Percentiles rank a stretch among this genome's conserved stretches.
Conservation (phyloP, 2,329 filamentous ascomycete genomes). For the Talaromyces sp. region DNA sequence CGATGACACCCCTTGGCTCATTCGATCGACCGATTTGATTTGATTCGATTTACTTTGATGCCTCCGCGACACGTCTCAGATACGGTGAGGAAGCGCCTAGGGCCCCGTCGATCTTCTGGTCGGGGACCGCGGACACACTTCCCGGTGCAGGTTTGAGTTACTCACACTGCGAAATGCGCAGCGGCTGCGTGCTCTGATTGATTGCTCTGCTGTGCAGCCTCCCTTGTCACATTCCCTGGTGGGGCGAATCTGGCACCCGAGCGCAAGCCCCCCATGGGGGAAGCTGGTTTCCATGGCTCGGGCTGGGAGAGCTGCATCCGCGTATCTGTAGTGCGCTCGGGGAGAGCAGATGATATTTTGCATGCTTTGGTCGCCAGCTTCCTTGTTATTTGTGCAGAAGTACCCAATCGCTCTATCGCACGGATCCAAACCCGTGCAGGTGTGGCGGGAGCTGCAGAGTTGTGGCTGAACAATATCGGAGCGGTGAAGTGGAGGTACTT, state of each 20-base stretch:
- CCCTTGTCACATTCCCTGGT: conserved; percentile 13
- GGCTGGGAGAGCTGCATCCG: neutral
- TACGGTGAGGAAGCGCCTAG: neutral
- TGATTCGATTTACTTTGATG: neutral
- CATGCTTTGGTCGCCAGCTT: neutral
- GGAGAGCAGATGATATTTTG: neutral
- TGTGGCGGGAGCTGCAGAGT: conserved; percentile 3
- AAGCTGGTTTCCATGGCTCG: conserved; percentile 6
- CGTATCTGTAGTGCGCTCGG: neutral
- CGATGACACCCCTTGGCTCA: neutral
- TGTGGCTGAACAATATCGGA: conserved; percentile 7
- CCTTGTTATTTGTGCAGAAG: neutral
- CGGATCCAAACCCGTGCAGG: conserved; percentile 3
- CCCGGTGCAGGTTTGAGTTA: conserved; percentile 9
- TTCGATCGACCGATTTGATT: too few species aligned
- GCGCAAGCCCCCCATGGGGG: conserved; percentile 13
- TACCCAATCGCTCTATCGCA: neutral
- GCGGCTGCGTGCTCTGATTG: conserved; percentile 5
- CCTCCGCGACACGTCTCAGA: neutral
- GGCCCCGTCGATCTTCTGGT: neutral
- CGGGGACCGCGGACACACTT: neutral
- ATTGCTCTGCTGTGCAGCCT: conserved; percentile 1
- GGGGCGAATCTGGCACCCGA: conserved; percentile 10
- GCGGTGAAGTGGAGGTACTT: neutral
- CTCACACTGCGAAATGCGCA: conserved; percentile 15